These are phyloP conservation scores for Millerozyma acaciae DNA, from an alignment of 805 yeast genomes.

Conservation along the genomic window DNA sequence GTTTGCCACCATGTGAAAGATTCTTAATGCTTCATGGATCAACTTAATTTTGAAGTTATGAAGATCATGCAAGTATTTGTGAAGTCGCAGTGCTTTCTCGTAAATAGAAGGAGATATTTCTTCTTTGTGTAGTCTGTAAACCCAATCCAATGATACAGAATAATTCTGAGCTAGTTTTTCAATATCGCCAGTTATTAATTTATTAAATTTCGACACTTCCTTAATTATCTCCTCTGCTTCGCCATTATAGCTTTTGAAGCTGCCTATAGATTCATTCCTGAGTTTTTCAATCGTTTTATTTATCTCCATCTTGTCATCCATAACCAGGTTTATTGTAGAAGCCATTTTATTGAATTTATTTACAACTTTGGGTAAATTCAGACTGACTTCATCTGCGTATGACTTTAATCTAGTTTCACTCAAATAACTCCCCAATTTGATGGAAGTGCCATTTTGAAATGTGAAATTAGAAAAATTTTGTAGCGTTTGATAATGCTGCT, in stretches of 20 bases:
- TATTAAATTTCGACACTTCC: conserved; percentile 2
- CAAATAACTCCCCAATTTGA: conserved; percentile 31
- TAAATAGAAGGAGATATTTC: conserved; percentile 24
- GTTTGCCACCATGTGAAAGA: conserved; percentile 31
- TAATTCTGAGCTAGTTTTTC: conserved; percentile 9
- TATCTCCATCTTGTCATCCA: conserved; percentile 31
- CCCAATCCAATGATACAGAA: conserved; percentile 14
- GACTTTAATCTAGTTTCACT: conserved; percentile 21
- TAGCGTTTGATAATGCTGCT: conserved; percentile 29
- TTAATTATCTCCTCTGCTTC: conserved; percentile 10
- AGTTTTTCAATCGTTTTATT: conserved; percentile 40
- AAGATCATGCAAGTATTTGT: conserved; percentile 28
- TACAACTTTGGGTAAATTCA: conserved; percentile 28
- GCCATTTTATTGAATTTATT: conserved; percentile 30
- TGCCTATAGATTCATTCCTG: conserved; percentile 32
- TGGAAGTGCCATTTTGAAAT: conserved; percentile 21
- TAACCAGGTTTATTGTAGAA: conserved; percentile 32
- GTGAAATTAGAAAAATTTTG: conserved; percentile 33
- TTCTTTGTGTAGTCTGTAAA: conserved; percentile 18
- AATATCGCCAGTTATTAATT: conserved; percentile 9
- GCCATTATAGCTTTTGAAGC: conserved; percentile 19
- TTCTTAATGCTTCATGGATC: conserved; percentile 15
- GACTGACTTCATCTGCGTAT: conserved; percentile 26
- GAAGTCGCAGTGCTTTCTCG: conserved; percentile 29
- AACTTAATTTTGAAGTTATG: conserved; percentile 28